These are phyloP conservation scores for Pseudonectria buxi DNA, from an alignment of 2,329 filamentous ascomycete genomes.

Conservation along the genomic window DNA sequence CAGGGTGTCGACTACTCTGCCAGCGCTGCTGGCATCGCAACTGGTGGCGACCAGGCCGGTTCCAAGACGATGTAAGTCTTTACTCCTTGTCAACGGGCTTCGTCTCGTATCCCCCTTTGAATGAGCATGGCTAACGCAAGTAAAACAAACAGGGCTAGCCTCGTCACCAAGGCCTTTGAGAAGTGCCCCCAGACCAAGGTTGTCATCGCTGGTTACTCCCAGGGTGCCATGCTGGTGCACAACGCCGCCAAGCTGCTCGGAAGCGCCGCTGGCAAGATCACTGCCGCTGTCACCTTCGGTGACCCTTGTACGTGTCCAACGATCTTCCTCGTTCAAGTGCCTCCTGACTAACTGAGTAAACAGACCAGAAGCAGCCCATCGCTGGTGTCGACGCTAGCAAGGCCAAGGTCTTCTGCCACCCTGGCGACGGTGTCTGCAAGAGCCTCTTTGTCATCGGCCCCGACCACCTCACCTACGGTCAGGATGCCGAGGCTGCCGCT, in stretches of 20 bases:
- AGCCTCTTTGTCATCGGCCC: conserved; percentile 20
- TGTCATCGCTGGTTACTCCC: conserved; percentile 42
- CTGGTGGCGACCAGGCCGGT: conserved; percentile 38
- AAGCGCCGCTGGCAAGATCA: conserved; percentile 25
- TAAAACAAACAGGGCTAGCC: conserved; percentile 9
- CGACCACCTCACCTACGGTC: conserved; percentile 21
- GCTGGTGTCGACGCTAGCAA: conserved; percentile 13
- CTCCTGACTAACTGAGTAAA: conserved; percentile 4
- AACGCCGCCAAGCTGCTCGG: conserved; percentile 34
- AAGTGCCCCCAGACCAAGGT: conserved; percentile 39
- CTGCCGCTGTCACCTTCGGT: conserved; percentile 25
- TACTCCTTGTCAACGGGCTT: no score
- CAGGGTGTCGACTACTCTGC: conserved; percentile 51
- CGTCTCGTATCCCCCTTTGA: neutral
- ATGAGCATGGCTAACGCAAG: conserved; percentile 1
- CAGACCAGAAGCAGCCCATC: conserved; percentile 16
- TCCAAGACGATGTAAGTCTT: conserved; percentile 39
- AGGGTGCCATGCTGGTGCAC: conserved; percentile 34
- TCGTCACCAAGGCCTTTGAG: conserved; percentile 26
- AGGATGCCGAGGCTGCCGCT: conserved; percentile 23
- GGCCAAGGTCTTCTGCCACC: conserved; percentile 26
- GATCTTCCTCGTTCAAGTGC: neutral
- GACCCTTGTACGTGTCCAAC: conserved; percentile 18
- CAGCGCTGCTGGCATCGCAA: conserved; percentile 35
- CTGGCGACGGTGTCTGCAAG: conserved; percentile 26